Conservation (phyloP, 2,329 filamentous ascomycete genomes). For the Coccinonectria pachysandricola region DNA sequence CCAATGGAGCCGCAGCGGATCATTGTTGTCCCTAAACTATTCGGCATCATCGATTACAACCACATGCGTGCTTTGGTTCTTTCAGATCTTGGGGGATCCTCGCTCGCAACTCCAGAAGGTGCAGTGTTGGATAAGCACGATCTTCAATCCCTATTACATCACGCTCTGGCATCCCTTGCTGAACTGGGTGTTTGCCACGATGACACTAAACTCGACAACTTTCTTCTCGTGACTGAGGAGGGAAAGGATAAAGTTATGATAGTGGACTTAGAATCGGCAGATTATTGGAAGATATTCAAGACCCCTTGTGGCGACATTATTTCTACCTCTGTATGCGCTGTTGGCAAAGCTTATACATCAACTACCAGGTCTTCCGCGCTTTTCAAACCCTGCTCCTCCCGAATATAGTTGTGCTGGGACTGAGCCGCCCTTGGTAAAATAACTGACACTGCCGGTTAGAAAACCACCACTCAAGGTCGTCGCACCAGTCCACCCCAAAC, state of each 20-base stretch:
- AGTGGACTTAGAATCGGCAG: conserved; percentile 14
- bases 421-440: too few species aligned
- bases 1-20: too few species aligned
- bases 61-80: conserved; percentile 14
- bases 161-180: conserved; percentile 6
- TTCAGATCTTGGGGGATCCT: conserved; percentile 14
- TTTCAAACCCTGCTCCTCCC: too few species aligned
- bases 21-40: conserved; percentile 12
- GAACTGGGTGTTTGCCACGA: conserved; percentile 10
- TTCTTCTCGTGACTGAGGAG: conserved; percentile 8
- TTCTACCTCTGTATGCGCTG: too few species aligned
- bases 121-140: conserved; percentile 7
- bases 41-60: conserved; percentile 10
- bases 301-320: too few species aligned
- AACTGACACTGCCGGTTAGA: too few species aligned
- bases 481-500: too few species aligned
- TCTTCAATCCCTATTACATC: conserved; percentile 1
- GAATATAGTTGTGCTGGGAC: too few species aligned
- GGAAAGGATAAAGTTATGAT: conserved; percentile 9
- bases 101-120: conserved; percentile 11
- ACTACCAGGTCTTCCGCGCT: too few species aligned
- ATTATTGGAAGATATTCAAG: too few species aligned
- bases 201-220: conserved; percentile 14
- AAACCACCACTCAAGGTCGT: too few species aligned
- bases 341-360: too few species aligned